These are phyloP conservation scores for Oryza glumipatula DNA, from an alignment of 176 grass and related monocot genomes.

Conservation along the genomic window DNA sequence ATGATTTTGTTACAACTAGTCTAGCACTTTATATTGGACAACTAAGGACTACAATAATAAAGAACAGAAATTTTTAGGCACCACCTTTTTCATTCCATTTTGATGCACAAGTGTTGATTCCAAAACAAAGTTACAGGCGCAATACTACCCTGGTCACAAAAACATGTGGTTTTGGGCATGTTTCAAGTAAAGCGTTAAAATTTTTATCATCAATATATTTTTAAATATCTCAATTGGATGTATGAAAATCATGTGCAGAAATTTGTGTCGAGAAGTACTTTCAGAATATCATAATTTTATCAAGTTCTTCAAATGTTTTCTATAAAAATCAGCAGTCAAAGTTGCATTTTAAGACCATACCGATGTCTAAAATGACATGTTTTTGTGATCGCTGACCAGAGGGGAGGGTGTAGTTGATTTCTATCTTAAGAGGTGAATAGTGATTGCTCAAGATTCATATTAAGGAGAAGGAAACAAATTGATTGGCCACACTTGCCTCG, in stretches of 20 bases:
- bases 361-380: no score
- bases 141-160: neutral
- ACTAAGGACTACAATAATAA: conserved; percentile 13
- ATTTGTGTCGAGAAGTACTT: neutral
- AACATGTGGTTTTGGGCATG: neutral
- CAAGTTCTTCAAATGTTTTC: neutral
- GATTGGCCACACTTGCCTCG: conserved; percentile 61
- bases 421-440: neutral
- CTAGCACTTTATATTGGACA: neutral
- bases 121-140: neutral
- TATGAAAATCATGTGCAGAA: neutral
- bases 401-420: neutral
- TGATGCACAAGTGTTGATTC: neutral
- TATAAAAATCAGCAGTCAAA: no score
- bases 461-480: conserved; percentile 19
- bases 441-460: conserved; percentile 23
- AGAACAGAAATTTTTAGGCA: conserved; percentile 29
- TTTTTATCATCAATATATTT: neutral
- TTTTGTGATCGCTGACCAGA: no score
- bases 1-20: neutral
- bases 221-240: neutral
- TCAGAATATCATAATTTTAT: neutral
- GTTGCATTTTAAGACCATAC: no score
- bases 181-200: neutral
- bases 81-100: neutral